Evolutionary conservation across 345 rosid genomes (phyloP).

Genomic region (Cardamine resedifolia): DNA sequence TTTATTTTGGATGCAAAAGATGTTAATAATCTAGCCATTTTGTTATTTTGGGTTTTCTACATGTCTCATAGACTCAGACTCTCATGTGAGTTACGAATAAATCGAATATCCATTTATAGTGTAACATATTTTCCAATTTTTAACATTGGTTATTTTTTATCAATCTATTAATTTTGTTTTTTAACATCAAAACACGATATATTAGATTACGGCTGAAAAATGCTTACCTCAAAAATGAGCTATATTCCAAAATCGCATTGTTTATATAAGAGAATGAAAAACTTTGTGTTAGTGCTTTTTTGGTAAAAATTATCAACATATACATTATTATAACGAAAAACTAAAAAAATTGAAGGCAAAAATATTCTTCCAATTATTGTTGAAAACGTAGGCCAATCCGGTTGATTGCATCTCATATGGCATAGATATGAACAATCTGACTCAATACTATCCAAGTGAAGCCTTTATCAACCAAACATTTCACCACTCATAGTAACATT

Average conservation of each 20-base stretch:
- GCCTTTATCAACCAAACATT: not conserved
- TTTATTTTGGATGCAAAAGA: not conserved
- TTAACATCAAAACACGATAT: not conserved
- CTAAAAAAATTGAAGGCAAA: too few species aligned
- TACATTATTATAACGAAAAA: not conserved
- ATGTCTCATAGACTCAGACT: too few species aligned
- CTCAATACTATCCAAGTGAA: not conserved
- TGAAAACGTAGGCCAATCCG: not conserved
- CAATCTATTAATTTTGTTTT: too few species aligned
- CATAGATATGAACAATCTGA: too few species aligned
- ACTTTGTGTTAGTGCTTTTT: not conserved
- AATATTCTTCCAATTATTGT: too few species aligned
- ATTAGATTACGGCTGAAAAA: not conserved
- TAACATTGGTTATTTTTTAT: too few species aligned
- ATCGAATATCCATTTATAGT: too few species aligned
- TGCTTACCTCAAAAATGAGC: not conserved
- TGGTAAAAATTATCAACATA: not conserved
- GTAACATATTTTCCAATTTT: not conserved
- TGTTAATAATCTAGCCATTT: not conserved
- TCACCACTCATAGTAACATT: not conserved
- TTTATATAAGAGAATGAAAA: too few species aligned
- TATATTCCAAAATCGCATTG: not conserved
- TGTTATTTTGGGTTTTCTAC: not conserved
- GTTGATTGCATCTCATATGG: not conserved
- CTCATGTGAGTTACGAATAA: too few species aligned